Evolutionary conservation across 116 monocot species (phyloP), one percentile per base, ranked within the genome.

Genomic region (Papilionanthe hybrid): DNA sequence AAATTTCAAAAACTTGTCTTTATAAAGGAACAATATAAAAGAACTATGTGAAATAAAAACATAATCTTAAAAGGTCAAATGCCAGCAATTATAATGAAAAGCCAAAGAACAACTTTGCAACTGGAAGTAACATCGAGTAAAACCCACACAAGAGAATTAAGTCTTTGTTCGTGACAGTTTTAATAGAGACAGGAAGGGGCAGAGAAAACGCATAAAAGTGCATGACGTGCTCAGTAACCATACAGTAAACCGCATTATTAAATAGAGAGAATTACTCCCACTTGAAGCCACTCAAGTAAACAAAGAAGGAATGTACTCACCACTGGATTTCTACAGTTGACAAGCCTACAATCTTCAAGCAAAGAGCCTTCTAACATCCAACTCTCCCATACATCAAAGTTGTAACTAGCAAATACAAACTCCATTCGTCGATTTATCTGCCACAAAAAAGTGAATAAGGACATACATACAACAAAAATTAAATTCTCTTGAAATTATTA

Each of bases 351-450:
- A 73, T 94, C 89, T 83, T 94, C 91, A 13, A 93, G 80, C n/a
- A 28, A 47, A 79, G 91, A 90, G 58, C 97, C 97, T 80, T 98
- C 92, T 18, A 98, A 76, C 81, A 79, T 90, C 97, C 97, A 98
- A 83, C 83, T 98, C 75, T 92, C 97, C 91, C 91, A 94, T 60
- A 91, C 89, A 85, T 94, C 97, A 88, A 98, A 94, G 75, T 86
- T 91, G 79, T 98, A 85, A 69, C 91, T 94, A 47, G 92, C 92
- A 91, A 98, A 98, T 25, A 98, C 90, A 75, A 94, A 91, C 80
- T 98, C 97, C 92, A 85, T 91, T 83, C 83, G 88, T 83, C 88
- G 91, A 85, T 98, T 98, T 53, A 94, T 94, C 97, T 98, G 81
- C 13, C n/a, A 76, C 47, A 28, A 76, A 76, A 77, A 57, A 77